Conservation (phyloP, 306 rosid genomes). For the Comarum palustre region DNA sequence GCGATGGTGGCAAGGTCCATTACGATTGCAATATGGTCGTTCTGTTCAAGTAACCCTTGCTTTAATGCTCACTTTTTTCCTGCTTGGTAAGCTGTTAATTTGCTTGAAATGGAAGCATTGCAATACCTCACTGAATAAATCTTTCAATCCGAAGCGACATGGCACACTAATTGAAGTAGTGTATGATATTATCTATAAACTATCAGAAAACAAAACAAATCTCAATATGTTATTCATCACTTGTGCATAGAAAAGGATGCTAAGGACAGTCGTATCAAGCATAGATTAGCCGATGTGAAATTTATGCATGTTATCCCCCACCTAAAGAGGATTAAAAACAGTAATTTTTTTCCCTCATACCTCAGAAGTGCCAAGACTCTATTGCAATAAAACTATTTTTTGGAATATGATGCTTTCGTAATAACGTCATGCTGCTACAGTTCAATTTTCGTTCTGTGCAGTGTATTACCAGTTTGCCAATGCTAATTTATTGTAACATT, state of each 20-base stretch:
- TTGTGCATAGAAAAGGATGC: not conserved
- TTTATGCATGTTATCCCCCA: not conserved
- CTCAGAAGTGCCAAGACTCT: not conserved
- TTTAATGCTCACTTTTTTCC: constrained; percentile 71
- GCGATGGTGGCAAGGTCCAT: constrained; percentile 51
- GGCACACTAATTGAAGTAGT: not conserved
- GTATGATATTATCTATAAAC: not conserved
- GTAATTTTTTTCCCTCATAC: not conserved
- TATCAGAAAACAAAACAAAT: not conserved
- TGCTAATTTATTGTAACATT: not conserved
- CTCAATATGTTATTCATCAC: not conserved
- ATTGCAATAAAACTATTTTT: not conserved
- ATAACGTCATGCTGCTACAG: not conserved
- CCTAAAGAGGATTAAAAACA: not conserved
- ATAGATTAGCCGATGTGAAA: not conserved
- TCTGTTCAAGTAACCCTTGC: constrained; percentile 70
- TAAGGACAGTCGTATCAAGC: not conserved
- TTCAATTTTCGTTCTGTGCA: not conserved
- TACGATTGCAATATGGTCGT: constrained; percentile 48
- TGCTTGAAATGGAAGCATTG: constrained; percentile 22
- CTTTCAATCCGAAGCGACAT: not conserved
- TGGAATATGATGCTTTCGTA: not conserved
- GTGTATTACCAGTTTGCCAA: not conserved
- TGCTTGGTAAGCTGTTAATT: constrained; percentile 62
- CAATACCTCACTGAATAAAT: not conserved